phyloP scores from a whole-genome alignment of 2,329 filamentous ascomycete genomes.

The Xylaria sp. region DNA sequence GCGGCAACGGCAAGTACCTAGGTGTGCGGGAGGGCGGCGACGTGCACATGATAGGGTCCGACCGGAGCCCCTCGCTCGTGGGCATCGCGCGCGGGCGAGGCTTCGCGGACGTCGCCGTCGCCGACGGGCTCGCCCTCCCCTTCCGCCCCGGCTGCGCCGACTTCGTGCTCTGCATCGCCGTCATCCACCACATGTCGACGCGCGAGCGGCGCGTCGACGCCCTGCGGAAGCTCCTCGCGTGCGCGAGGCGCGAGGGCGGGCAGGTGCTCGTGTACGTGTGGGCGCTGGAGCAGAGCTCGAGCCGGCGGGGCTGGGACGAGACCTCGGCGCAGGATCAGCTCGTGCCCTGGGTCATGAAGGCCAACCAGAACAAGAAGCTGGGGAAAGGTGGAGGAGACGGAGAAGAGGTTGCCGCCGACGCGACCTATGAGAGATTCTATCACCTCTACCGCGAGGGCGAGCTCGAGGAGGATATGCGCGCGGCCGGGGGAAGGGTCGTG shows the following conservation, averaged over 20 bases:
- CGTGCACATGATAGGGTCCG: slow-evolving; percentile 85
- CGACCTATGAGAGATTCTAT: slow-evolving; percentile 89
- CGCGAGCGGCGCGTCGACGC: slow-evolving; percentile 76
- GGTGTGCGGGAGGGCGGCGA: slow-evolving; percentile 72
- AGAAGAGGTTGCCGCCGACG: slow-evolving; percentile 15
- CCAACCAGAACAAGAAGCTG: slow-evolving; percentile 42
- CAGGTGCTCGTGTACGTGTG: slow-evolving; percentile 89
- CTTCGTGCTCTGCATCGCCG: slow-evolving; percentile 93
- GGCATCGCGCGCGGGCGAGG: slow-evolving; percentile 57
- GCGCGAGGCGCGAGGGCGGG: slow-evolving; percentile 65
- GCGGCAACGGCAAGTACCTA: slow-evolving; percentile 97
- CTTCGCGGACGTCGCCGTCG: slow-evolving; percentile 71
- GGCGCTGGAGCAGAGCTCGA: slow-evolving; percentile 91
- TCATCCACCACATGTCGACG: slow-evolving; percentile 93
- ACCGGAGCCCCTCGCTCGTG: slow-evolving; percentile 74
- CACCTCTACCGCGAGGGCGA: slow-evolving; percentile 91
- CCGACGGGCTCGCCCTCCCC: slow-evolving; percentile 85
- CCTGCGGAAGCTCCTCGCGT: slow-evolving; percentile 75
- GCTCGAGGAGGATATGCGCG: slow-evolving; percentile 80
- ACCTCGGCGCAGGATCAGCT: slow-evolving; percentile 88
- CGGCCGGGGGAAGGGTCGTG: slow-evolving; percentile 79
- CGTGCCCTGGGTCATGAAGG: slow-evolving; percentile 89
- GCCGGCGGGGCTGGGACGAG: slow-evolving; percentile 89
- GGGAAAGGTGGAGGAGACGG: slow-evolving; percentile 9
- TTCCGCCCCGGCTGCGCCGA: slow-evolving; percentile 73